A percentile compares a stretch with the other conserved stretches of the same genome.
phyloP scores from a whole-genome alignment of 2,329 filamentous ascomycete genomes.

The Phialophora macrospora region DNA sequence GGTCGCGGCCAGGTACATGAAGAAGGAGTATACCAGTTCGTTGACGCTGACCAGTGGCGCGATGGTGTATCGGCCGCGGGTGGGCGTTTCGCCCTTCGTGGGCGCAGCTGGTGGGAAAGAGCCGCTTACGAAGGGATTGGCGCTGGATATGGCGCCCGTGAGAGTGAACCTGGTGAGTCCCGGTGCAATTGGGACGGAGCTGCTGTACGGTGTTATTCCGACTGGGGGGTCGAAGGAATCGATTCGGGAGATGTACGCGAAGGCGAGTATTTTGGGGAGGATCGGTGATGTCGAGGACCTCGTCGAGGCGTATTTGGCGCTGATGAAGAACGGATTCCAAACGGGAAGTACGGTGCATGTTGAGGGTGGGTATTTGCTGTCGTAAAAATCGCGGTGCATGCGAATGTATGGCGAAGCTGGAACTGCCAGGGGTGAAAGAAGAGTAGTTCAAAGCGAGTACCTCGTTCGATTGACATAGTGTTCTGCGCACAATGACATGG shows the following conservation, averaged over 20 bases:
- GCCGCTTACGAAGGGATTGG: slow-evolving; percentile 46
- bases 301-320: slow-evolving; percentile 52
- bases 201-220: slow-evolving; percentile 42
- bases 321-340: slow-evolving; percentile 51
- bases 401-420: neutral
- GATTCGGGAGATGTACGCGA: neutral
- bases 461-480: neutral
- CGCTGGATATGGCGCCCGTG: slow-evolving; percentile 50
- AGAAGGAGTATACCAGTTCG: slow-evolving; percentile 40
- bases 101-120: slow-evolving; percentile 40
- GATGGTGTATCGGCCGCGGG: slow-evolving; percentile 43
- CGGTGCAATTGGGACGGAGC: slow-evolving; percentile 49
- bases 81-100: slow-evolving; percentile 43
- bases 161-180: slow-evolving; percentile 51
- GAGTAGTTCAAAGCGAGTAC: neutral
- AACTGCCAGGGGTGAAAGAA: neutral
- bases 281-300: slow-evolving; percentile 46
- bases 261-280: slow-evolving; percentile 37
- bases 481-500: neutral
- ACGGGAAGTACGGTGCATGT: slow-evolving; percentile 45
- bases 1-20: slow-evolving; percentile 46
- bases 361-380: slow-evolving; percentile 48
- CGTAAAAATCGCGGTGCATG: neutral
- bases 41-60: slow-evolving; percentile 51
- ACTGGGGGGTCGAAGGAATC: slow-evolving; percentile 24